Conservation (phyloP, 1,284 basidiomycete genomes). For the Anthracocystis panici-leucophaei region DNA sequence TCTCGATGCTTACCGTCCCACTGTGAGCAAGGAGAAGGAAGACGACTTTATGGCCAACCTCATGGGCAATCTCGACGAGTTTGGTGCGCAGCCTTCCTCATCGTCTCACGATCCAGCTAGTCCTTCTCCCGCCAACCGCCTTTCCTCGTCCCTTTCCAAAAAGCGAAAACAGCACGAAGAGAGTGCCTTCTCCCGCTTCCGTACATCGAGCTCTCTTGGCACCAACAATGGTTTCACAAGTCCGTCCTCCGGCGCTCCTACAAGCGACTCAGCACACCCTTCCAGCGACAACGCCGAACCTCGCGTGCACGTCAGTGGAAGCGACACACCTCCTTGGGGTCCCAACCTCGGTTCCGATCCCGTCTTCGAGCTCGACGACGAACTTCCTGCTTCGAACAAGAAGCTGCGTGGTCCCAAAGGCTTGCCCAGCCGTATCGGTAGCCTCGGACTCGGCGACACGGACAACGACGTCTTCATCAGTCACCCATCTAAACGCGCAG, state of each 20-base stretch:
- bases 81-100: constrained; percentile 33
- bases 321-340: constrained; percentile 64
- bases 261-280: constrained; percentile 46
- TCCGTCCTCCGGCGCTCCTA: constrained; percentile 43
- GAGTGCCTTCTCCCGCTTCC: constrained; percentile 40
- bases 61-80: constrained; percentile 61
- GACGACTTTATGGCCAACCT: constrained; percentile 68
- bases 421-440: constrained; percentile 46
- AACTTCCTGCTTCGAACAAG: constrained; percentile 45
- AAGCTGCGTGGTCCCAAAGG: constrained; percentile 44
- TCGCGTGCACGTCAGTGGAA: constrained; percentile 58
- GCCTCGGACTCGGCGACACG: constrained; percentile 41
- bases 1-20: constrained; percentile 50
- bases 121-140: constrained; percentile 34
- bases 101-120: constrained; percentile 50
- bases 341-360: constrained; percentile 48
- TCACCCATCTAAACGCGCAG: constrained; percentile 43
- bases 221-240: constrained; percentile 48
- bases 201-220: constrained; percentile 23
- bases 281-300: constrained; percentile 45
- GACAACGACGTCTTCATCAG: constrained; percentile 42
- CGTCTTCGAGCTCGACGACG: constrained; percentile 49
- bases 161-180: constrained; percentile 50
- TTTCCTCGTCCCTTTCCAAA: constrained; percentile 30
- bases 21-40: constrained; percentile 62